Evolutionary conservation across 345 rosid species (phyloP), one percentile per base, ranked within the genome.

Genomic region (Bruguiera sexangula): DNA sequence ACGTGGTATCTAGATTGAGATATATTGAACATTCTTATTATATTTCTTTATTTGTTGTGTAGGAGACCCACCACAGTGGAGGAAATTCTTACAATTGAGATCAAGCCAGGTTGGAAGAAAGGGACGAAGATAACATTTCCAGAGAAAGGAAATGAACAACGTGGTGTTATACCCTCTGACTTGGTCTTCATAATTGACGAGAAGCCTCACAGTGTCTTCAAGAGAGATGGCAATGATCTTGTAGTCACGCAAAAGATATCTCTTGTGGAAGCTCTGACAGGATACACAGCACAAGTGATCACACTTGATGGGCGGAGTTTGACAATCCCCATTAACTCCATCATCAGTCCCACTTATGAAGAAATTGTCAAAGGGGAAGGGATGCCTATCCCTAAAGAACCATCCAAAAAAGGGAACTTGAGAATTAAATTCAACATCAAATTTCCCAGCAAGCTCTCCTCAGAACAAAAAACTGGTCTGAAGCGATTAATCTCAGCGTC

Each of bases 31-130:
- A 43, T 3, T 43, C 11, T 43, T 13, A 15, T 43, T 13, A 37
- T 18, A 32, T 62, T 39, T 50, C 60, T 22, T 58, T 70, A 70
- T 56, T 56, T 50, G 59, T 58, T 57, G 6, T 63, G 13, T 76
- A 93, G 98, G 90, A 85, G 89, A 79, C 81, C 90, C 53, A 79
- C 71, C 29, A 78, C 91, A 0, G 84, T 81, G 19, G 96, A 90
- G 70, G 97, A 89, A 80, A 87, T 89, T 58, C 87, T 90, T 36
- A 74, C 92, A 8, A 86, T 93, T 43, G 90, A 87, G 75, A 82
- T 91, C 76, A 90, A 85, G 84, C 93, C 90, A 0, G 97, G 98
- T 22, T 89, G 97, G 93, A 90, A 90, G 76, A 93, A 88, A 78
- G 97, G 98, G 52, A 90, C 96, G 16, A 93, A 89, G 78, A 83